These are phyloP conservation scores for Durio zibethinus DNA, from an alignment of 345 rosid species.

Conservation along the genomic window DNA sequence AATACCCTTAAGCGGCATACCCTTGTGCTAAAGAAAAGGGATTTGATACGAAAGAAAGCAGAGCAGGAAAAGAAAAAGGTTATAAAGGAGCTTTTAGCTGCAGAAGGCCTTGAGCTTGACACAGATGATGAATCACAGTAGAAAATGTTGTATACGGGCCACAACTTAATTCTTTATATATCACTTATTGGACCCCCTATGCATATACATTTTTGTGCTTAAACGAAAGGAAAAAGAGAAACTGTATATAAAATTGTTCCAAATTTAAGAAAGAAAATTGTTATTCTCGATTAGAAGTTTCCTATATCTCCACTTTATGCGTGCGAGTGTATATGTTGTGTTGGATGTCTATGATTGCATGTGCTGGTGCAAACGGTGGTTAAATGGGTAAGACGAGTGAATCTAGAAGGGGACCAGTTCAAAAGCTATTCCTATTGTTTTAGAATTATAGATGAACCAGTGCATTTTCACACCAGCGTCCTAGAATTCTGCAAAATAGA, in stretches of 20 bases:
- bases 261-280: background rate
- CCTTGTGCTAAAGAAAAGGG: conserved; percentile 78
- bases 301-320: background rate
- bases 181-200: background rate
- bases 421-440: background rate
- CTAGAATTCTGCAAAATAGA: background rate
- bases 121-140: conserved; percentile 47
- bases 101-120: conserved; percentile 93
- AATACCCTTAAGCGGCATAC: conserved; percentile 79
- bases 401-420: background rate
- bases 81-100: conserved; percentile 71
- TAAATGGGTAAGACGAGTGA: background rate
- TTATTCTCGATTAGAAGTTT: conserved; percentile 9
- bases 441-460: background rate
- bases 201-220: background rate
- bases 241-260: conserved; percentile 8
- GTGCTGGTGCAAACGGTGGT: background rate
- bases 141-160: background rate
- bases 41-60: conserved; percentile 78
- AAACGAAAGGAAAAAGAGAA: background rate
- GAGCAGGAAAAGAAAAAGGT: conserved; percentile 67
- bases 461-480: background rate
- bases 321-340: background rate
- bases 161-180: background rate
- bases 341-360: background rate